Evolutionary conservation across 345 rosid genomes (phyloP), one percentile per base, ranked within the genome.

Genomic region (Dimocarpus longan): DNA sequence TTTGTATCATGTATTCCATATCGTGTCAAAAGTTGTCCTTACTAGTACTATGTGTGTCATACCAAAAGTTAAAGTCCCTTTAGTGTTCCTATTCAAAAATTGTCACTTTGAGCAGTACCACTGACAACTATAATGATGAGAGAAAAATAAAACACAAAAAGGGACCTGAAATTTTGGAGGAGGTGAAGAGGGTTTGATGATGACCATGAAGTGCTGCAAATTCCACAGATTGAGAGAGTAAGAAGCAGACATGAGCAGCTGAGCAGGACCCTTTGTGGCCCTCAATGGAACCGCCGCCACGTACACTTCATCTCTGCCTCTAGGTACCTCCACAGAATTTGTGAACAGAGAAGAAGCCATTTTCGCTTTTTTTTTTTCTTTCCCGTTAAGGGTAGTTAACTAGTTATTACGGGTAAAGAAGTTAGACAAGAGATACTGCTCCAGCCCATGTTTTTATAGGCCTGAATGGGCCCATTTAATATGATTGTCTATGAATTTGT

Each of bases 161-260:
- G 16, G 40, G 18, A 87, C 93, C 93, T 87, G 89, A 65, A 87
- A 74, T 37, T 18, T 44, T n/a, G 80, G 71, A 66, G 82, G 81
- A n/a, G 82, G 80, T 9, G 79, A 76, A 13, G 74, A 24, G 84
- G 91, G 80, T 82, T 83, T 82, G 82, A 90, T 79, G 78, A 91
- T 68, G 68, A 93, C 94, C 88, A 91, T 75, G 87, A 87, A 89
- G 70, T 93, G 95, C 68, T 90, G 91, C 78, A 88, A 80, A 24
- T 88, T 85, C 87, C 83, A 54, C 5, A 90, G 66, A 24, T 83
- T 85, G 80, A 93, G 88, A 56, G 93, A 86, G 85, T 88, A 90
- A 62, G 91, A 89, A 52, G 89, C 73, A 10, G 94, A 89, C 89
- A 86, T 84, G 0, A 89, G 73, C 52, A 88, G 68, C 82, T 88